phyloP scores from a whole-genome alignment of 352 stramenopile genomes.

The Phytophthora lateralis region DNA sequence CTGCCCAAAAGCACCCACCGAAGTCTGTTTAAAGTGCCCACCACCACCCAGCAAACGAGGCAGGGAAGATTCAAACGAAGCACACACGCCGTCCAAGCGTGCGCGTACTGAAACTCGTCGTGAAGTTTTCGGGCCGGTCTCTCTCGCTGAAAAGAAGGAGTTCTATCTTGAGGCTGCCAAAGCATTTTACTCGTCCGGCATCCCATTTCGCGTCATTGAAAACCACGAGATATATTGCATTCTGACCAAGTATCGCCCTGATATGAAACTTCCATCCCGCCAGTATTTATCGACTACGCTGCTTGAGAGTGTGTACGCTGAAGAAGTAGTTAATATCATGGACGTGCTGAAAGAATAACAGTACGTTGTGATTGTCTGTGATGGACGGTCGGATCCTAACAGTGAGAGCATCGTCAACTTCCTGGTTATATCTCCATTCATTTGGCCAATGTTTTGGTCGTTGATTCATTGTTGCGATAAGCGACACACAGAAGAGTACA shows the following conservation, averaged over 20 bases:
- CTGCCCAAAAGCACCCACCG: too few relatives aligned
- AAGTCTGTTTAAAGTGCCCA: too few relatives aligned
- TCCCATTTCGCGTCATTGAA: constrained; percentile 10
- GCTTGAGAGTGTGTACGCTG: background rate
- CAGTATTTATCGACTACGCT: background rate
- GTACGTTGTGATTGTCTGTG: constrained; percentile 12
- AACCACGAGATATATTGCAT: background rate
- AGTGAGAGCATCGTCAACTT: constrained; percentile 24
- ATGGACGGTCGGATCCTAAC: constrained; percentile 22
- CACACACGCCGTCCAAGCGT: too few relatives aligned
- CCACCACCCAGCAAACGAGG: too few relatives aligned
- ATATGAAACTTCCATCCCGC: background rate
- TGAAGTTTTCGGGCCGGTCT: too few relatives aligned
- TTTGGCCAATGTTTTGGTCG: constrained; percentile 14
- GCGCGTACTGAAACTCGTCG: too few relatives aligned
- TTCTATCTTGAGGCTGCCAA: too few relatives aligned
- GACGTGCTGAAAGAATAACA: background rate
- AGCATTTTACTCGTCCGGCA: constrained; percentile 1
- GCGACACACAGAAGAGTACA: constrained; percentile 14
- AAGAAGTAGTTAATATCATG: constrained; percentile 1
- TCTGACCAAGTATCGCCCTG: background rate
- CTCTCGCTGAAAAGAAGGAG: too few relatives aligned
- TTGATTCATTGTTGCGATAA: constrained; percentile 7
- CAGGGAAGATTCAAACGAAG: too few relatives aligned
- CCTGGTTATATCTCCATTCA: constrained; percentile 8